Evolutionary conservation across 2,329 filamentous ascomycete genomes (phyloP).

Genomic region (Parastagonospora avenae): DNA sequence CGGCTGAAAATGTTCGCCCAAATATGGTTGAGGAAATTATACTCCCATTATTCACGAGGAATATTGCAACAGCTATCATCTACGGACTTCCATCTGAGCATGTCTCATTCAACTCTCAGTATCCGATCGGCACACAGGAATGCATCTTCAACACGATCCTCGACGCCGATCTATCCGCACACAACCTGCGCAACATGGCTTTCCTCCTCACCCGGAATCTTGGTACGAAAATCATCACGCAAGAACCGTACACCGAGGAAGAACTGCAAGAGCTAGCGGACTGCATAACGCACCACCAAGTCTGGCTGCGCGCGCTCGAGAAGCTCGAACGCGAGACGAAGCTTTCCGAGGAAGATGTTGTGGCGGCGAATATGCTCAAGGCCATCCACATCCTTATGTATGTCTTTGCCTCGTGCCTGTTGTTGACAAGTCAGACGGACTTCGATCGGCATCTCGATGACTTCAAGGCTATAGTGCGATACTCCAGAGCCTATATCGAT

Average conservation of each 20-base stretch:
- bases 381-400: neutral
- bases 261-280: slow-evolving; percentile 3
- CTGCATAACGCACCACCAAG: slow-evolving; percentile 1
- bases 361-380: neutral
- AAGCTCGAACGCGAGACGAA: neutral
- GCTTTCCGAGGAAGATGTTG: neutral
- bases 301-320: slow-evolving; percentile 5
- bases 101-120: slow-evolving; percentile 3
- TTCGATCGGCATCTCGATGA: neutral
- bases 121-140: slow-evolving; percentile 10
- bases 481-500: neutral
- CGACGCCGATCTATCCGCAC: slow-evolving; percentile 7
- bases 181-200: slow-evolving; percentile 7
- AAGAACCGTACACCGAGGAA: neutral
- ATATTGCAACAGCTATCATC: slow-evolving; percentile 15
- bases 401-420: neutral
- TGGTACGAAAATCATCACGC: slow-evolving; percentile 3
- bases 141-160: slow-evolving; percentile 7
- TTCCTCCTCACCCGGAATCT: slow-evolving; percentile 5
- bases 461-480: neutral
- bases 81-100: slow-evolving; percentile 8
- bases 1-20: neutral
- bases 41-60: slow-evolving; percentile 19
- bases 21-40: slow-evolving; percentile 15
- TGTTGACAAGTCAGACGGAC: neutral